Evolutionary conservation across 768 basidiomycete genomes (phyloP).

Genomic region (Harrya chromipes): DNA sequence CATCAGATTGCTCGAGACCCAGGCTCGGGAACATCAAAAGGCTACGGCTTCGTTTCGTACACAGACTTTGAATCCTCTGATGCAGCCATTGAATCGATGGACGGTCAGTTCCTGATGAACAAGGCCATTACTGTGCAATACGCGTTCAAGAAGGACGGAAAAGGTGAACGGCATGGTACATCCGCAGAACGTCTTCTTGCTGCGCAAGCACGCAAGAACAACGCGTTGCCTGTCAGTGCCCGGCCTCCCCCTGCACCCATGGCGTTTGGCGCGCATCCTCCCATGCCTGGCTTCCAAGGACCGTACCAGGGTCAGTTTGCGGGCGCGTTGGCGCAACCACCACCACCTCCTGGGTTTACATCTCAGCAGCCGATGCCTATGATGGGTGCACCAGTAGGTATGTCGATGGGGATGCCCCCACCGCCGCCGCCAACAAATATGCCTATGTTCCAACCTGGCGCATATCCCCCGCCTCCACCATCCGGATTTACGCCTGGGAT

Average conservation of each 20-base stretch:
- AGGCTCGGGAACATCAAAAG: conserved; percentile 80
- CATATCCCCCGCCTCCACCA: conserved; percentile 62
- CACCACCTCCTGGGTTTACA: conserved; percentile 78
- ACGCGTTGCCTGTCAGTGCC: conserved; percentile 75
- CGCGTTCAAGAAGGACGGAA: conserved; percentile 99
- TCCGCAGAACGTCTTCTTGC: conserved; percentile 95
- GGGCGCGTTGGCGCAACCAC: conserved; percentile 77
- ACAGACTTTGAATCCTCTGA: conserved; percentile 98
- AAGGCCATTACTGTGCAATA: conserved; percentile 97
- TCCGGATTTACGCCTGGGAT: conserved; percentile 60
- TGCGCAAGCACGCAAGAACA: conserved; percentile 93
- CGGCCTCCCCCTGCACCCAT: conserved; percentile 76
- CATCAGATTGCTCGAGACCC: conserved; percentile 89
- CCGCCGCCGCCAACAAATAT: conserved; percentile 36
- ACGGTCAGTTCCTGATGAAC: conserved; percentile 96
- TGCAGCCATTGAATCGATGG: conserved; percentile 95
- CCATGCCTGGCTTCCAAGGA: conserved; percentile 69
- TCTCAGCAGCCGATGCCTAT: conserved; percentile 49
- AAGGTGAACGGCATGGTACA: conserved; percentile 96
- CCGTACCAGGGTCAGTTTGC: conserved; percentile 93
- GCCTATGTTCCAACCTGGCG: conserved; percentile 44
- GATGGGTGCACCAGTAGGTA: conserved; percentile 33
- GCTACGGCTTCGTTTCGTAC: conserved; percentile 96
- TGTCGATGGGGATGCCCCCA: conserved; percentile 35
- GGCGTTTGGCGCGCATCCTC: conserved; percentile 63